These are phyloP conservation scores for Macroventuria anomochaeta DNA, from an alignment of 2,329 filamentous ascomycete species.

Conservation along the genomic window DNA sequence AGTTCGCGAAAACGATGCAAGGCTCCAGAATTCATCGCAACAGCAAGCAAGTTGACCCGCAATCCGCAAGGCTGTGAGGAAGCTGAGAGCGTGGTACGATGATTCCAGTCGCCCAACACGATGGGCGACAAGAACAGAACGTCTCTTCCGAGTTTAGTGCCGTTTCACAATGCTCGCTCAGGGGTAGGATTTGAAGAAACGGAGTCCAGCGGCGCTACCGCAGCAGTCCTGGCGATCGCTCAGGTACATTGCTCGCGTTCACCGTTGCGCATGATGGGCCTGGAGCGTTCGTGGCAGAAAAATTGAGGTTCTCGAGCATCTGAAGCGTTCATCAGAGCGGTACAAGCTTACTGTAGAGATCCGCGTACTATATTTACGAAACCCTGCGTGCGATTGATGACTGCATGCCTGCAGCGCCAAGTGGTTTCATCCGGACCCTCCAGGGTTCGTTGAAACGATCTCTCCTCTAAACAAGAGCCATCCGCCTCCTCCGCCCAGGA, in stretches of 20 bases:
- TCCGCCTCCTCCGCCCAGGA: conserved; percentile 48
- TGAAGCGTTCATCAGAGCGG: conserved; percentile 13
- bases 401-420: conserved; percentile 45
- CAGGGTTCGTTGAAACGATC: conserved; percentile 41
- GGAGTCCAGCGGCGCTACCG: conserved; percentile 38
- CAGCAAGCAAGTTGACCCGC: conserved; percentile 31
- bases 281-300: conserved; percentile 11
- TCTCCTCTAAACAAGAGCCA: conserved; percentile 49
- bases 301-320: conserved; percentile 5
- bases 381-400: conserved; percentile 41
- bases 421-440: conserved; percentile 40
- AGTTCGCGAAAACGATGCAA: conserved; percentile 20
- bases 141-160: conserved; percentile 21
- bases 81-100: conserved; percentile 16
- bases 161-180: conserved; percentile 40
- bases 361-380: conserved; percentile 42
- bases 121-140: conserved; percentile 39
- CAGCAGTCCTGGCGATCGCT: conserved; percentile 34
- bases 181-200: conserved; percentile 23
- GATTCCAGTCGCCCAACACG: conserved; percentile 31
- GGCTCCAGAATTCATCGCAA: conserved; percentile 26
- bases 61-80: conserved; percentile 16
- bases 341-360: conserved; percentile 25
- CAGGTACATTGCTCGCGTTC: conserved; percentile 27
- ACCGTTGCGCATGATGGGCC: conserved; percentile 16